A percentile compares a stretch with the other conserved stretches of the same genome.
Conservation (phyloP, 768 basidiomycete species). For the Xanthoconium stramineum region DNA sequence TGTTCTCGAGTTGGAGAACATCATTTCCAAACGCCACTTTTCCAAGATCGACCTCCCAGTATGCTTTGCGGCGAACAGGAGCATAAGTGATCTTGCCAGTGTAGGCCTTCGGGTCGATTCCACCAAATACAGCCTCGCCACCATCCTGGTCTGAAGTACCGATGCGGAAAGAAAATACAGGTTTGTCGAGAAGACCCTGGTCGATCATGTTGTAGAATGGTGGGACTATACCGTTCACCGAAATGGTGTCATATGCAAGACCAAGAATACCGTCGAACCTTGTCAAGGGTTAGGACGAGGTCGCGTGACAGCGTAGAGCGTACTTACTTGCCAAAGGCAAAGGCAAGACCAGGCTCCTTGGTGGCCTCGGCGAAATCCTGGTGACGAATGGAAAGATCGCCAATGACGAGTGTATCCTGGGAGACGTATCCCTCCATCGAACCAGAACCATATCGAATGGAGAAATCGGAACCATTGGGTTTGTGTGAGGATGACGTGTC, state of each 20-base stretch:
- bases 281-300: background rate
- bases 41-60: conserved; percentile 97
- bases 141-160: conserved; percentile 85
- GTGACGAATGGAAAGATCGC: conserved; percentile 68
- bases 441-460: conserved; percentile 93
- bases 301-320: background rate
- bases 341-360: conserved; percentile 94
- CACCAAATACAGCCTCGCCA: conserved; percentile 90
- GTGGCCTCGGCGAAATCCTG: conserved; percentile 95
- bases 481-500: conserved; percentile 78
- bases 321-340: conserved; percentile 91
- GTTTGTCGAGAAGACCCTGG: conserved; percentile 73
- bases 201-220: conserved; percentile 94
- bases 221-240: conserved; percentile 88
- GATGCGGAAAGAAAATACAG: conserved; percentile 93
- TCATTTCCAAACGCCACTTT: conserved; percentile 85
- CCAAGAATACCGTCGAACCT: conserved; percentile 97
- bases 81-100: conserved; percentile 80
- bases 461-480: conserved; percentile 83
- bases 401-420: conserved; percentile 73
- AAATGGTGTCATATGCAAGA: conserved; percentile 91
- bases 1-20: conserved; percentile 84
- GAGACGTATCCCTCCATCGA: conserved; percentile 97
- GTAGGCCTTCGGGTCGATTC: conserved; percentile 75
- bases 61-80: conserved; percentile 91